Base-by-base conservation (phyloP, 2,329 filamentous ascomycete genomes). In the Beauveria sp. region DNA sequence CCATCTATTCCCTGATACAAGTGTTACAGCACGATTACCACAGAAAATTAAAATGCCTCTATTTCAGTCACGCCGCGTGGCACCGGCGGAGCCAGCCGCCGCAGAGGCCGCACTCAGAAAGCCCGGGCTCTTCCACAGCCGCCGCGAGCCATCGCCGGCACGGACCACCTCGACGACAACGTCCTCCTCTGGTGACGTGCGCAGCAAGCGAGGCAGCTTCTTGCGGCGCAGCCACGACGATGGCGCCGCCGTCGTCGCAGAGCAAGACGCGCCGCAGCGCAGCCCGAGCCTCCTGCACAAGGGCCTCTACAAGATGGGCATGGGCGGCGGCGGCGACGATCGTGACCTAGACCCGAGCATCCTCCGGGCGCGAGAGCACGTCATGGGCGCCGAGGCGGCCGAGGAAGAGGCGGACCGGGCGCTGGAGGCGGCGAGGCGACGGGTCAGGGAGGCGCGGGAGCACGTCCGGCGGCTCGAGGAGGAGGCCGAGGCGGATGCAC, bases 361-460 rank as follows among this genome's bases (percentile, higher is more conserved):
- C 68, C 67, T 80, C 1, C 77, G 80, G 24, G 87, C 87, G 0
- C 77, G 83, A 4, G 82, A 89, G 72, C 80, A 82, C 40, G 81
- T 90, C 22, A 75, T 84, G 66, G 73, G 75, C 51, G 87, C 87
- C 30, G 87, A 90, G 73, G 70, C 74, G 0, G 84, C 86, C 0
- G 87, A 90, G 73, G 73, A 76, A 7, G 84, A 89, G 20, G 87
- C 87, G 0, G 87, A 89, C 66, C 77, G 81, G 2, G 87, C 86
- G 0, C 72, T 89, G 16, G 76, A 80, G 10, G 78, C 82, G 9
- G 85, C 86, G 0, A 77, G 82, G 58, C 67, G 77, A 59, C 81
- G 82, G 2, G 87, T 88, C 0, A 78, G 80, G 28, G 84, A 87
- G 65, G 87, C 87, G 0, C 76, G 82, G 37, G 85, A 85, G 51